These are phyloP conservation scores for Suhomyces bolitotheri DNA, from an alignment of 1,139 yeast genomes.

Conservation along the genomic window DNA sequence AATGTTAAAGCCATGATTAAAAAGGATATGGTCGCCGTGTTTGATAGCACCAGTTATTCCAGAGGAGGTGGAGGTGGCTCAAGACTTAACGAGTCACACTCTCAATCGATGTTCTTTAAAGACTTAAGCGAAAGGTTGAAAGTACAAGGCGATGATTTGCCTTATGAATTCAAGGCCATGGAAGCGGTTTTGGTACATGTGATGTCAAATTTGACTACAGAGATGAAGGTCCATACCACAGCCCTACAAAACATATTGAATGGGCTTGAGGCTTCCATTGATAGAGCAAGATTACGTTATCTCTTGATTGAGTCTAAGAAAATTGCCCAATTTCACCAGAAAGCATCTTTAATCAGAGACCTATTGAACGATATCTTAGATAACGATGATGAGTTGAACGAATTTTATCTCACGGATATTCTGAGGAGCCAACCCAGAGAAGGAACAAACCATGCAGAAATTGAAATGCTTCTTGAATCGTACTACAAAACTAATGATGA, in stretches of 20 bases:
- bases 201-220: constrained; percentile 40
- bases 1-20: constrained; percentile 46
- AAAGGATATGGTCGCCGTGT: constrained; percentile 40
- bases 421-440: constrained; percentile 24
- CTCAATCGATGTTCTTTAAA: constrained; percentile 37
- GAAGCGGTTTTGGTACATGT: constrained; percentile 46
- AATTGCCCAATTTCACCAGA: constrained; percentile 46
- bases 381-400: constrained; percentile 44
- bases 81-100: constrained; percentile 36
- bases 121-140: constrained; percentile 34
- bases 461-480: constrained; percentile 45
- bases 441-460: constrained; percentile 43
- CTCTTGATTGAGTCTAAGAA: constrained; percentile 46
- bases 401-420: constrained; percentile 38
- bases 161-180: constrained; percentile 47
- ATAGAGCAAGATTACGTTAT: constrained; percentile 40
- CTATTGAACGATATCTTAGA: constrained; percentile 42
- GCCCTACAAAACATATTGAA: constrained; percentile 38
- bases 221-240: constrained; percentile 46
- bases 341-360: constrained; percentile 42
- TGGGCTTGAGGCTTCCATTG: constrained; percentile 44
- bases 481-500: constrained; percentile 48
- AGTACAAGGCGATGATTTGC: constrained; percentile 27
- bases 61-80: constrained; percentile 23
- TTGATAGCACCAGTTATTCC: constrained; percentile 30